Percentiles rank a stretch among this genome's conserved stretches.
Evolutionary conservation across 164 flowering plant species (phyloP).

Genomic region (Macadamia tetraphylla): DNA sequence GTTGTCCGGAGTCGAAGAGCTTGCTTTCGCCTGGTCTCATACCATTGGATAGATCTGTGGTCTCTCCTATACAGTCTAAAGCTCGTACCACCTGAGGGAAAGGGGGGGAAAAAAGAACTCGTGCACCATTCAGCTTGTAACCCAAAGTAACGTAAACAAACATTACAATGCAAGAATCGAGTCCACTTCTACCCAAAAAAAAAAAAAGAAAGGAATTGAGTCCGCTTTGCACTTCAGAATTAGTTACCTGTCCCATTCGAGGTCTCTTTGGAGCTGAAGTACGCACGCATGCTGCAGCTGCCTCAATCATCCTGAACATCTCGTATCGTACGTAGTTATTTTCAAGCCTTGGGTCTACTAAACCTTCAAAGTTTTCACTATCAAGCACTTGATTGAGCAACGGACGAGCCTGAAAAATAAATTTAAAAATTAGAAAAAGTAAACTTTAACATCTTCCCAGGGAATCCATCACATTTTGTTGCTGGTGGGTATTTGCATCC

Average conservation of each 20-base stretch:
- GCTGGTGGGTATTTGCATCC: not conserved
- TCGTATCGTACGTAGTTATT: conserved; percentile 51
- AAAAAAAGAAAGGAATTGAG: no score
- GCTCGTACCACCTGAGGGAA: conserved; percentile 67
- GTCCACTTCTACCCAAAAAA: not conserved
- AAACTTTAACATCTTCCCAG: not conserved
- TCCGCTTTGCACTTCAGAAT: not conserved
- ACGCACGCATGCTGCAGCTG: conserved; percentile 87
- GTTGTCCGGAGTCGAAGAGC: conserved; percentile 51
- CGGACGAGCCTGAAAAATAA: conserved; percentile 73
- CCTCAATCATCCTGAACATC: conserved; percentile 72
- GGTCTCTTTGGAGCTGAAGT: conserved; percentile 82
- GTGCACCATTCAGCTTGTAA: not conserved
- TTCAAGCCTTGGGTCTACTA: conserved; percentile 70
- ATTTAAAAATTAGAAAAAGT: not conserved
- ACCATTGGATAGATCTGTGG: conserved; percentile 65
- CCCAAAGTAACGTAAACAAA: not conserved
- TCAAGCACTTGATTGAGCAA: conserved; percentile 65
- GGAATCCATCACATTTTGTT: not conserved
- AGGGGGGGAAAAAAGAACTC: not conserved
- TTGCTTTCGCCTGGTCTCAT: conserved; percentile 78
- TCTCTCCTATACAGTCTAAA: conserved; percentile 37
- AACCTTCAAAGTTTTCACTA: conserved; percentile 33
- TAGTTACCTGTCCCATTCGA: conserved; percentile 76
- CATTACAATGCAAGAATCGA: no score